Evolutionary conservation across 306 rosid species (phyloP), one percentile per base, ranked within the genome.

Genomic region (Heteromeles arbutifolia): DNA sequence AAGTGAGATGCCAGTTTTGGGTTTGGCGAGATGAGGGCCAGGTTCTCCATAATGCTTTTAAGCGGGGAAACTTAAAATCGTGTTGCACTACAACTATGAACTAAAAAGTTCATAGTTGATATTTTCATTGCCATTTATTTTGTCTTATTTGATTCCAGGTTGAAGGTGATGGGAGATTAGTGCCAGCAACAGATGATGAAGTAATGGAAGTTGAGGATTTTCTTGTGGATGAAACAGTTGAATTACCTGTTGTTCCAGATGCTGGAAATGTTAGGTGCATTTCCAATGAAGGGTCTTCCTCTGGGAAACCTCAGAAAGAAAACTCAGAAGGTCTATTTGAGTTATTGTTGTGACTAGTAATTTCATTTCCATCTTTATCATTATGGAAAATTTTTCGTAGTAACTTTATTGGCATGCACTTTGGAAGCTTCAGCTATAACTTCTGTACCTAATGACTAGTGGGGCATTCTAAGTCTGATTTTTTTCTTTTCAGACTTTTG

Each of bases 171-270:
- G 99, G 99, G 82, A 95, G 92, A 81, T 89, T 95, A 67, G 99
- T 95, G 79, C 98, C 98, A 56, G 99, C 99, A 74, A 90, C 98
- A 34, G 98, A 95, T 78, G 99, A 92, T 84, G 99, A 95, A 82
- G 87, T 89, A 65, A 92, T 92, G 90, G 89, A 92, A 84, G 93
- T 95, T 78, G 97, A 88, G 83, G 97, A 83, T 79, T 87, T 90
- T 83, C 88, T 95, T 77, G 96, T 89, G 69, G 87, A 82, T 75
- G 96, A 88, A 81, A 86, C 76, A 83, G 87, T 84, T 83, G 97
- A 85, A 84, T 77, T 88, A 82, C 86, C 78, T 81, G 91, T 80
- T 78, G 83, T 82, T 70, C 81, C 83, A 43, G 96, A 85, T 53
- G 69, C 81, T 41, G 96, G 82, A 76, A 86, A 83, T 82, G 79